These are phyloP conservation scores for Trichoderma harzianum DNA, from an alignment of 2,329 filamentous ascomycete species.

Conservation along the genomic window DNA sequence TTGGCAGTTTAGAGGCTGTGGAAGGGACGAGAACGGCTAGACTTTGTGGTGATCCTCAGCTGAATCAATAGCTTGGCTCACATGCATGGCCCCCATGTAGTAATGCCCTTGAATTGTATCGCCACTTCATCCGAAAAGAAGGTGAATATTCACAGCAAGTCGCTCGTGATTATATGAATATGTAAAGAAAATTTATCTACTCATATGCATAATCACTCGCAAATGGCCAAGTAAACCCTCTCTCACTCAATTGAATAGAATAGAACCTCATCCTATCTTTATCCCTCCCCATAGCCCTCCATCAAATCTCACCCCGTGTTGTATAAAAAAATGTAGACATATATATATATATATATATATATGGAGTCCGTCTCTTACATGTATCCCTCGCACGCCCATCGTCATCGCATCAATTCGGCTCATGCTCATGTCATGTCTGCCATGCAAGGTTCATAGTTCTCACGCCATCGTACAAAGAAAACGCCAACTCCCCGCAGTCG, in stretches of 20 bases:
- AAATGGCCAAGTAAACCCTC: background rate
- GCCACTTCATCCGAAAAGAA: background rate
- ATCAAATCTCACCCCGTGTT: background rate
- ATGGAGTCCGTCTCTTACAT: slow-evolving; percentile 6
- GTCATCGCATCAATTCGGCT: slow-evolving; percentile 9
- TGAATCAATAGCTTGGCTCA: background rate
- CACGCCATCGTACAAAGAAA: slow-evolving; percentile 17
- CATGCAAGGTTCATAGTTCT: slow-evolving; percentile 13
- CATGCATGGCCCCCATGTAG: background rate
- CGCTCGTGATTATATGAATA: background rate
- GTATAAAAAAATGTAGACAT: background rate
- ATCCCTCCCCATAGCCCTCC: background rate
- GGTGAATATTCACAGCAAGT: background rate
- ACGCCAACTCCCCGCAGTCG: slow-evolving; percentile 13
- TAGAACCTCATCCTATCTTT: background rate
- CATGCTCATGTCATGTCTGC: slow-evolving; percentile 7
- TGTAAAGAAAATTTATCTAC: background rate
- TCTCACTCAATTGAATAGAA: background rate
- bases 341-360: background rate
- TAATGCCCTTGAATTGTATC: too few relatives aligned
- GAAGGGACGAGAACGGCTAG: background rate
- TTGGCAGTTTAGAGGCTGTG: background rate
- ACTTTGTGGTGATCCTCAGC: background rate
- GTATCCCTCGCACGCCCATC: background rate
- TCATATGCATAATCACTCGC: background rate